phyloP scores from a whole-genome alignment of 768 basidiomycete genomes.

The Rhodotorula babjevae region DNA sequence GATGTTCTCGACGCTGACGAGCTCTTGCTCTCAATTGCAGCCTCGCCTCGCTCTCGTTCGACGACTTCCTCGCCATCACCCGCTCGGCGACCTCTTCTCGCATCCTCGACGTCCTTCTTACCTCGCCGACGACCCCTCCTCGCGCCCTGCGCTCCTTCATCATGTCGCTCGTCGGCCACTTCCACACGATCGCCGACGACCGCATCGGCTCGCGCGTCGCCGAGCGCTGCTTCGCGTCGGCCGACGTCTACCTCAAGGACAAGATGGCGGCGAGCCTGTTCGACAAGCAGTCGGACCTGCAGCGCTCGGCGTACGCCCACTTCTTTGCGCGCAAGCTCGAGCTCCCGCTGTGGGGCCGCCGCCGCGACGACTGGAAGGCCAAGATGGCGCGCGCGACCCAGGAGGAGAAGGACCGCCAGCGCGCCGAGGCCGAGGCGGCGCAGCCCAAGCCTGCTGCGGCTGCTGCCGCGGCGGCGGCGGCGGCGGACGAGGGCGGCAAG shows the following conservation, averaged over 20 bases:
- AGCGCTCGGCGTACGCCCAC: slow-evolving; percentile 75
- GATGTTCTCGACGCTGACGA: slow-evolving; percentile 10
- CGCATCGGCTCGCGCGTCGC: slow-evolving; percentile 83
- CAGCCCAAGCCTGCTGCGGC: neutral
- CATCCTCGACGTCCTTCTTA: slow-evolving; percentile 68
- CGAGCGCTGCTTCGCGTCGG: slow-evolving; percentile 82
- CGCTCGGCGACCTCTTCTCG: slow-evolving; percentile 67
- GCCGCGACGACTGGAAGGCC: slow-evolving; percentile 78
- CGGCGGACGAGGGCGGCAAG: neutral
- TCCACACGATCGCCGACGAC: slow-evolving; percentile 76
- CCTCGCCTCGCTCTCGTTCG: slow-evolving; percentile 56
- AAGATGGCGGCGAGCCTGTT: slow-evolving; percentile 74
- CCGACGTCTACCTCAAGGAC: slow-evolving; percentile 94
- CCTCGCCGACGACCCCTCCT: slow-evolving; percentile 53
- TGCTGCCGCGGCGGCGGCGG: neutral
- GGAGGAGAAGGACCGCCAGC: slow-evolving; percentile 22
- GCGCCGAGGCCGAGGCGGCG: neutral
- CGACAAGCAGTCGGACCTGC: slow-evolving; percentile 64
- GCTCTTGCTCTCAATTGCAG: slow-evolving; percentile 49
- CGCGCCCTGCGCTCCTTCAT: slow-evolving; percentile 69
- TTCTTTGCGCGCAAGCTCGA: slow-evolving; percentile 77
- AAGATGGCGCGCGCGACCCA: slow-evolving; percentile 51
- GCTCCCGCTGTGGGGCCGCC: slow-evolving; percentile 68
- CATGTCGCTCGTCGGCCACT: slow-evolving; percentile 69
- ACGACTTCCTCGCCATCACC: slow-evolving; percentile 59